Conservation (phyloP, 768 basidiomycete genomes). For the Russula sp. region DNA sequence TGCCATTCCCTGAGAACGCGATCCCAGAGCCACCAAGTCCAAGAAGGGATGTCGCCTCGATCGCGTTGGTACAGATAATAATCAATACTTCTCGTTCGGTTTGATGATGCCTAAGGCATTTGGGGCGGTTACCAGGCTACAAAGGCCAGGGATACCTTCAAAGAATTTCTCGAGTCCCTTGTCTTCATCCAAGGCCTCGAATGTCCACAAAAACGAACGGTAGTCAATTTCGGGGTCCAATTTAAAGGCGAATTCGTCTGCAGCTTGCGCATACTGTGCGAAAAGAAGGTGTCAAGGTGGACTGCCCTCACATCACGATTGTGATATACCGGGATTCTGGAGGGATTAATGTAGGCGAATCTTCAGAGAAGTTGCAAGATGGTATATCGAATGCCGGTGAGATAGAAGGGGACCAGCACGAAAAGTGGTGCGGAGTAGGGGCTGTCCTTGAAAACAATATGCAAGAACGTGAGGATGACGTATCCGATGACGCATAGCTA, state of each 20-base stretch:
- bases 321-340: too few relatives aligned
- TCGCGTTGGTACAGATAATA: neutral
- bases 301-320: too few relatives aligned
- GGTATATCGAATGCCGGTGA: neutral
- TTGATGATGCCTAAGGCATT: neutral
- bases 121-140: neutral
- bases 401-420: neutral
- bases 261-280: neutral
- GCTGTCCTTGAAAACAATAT: constrained; percentile 1
- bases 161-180: constrained; percentile 6
- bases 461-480: constrained; percentile 12
- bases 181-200: constrained; percentile 3
- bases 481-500: constrained; percentile 17
- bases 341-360: too few relatives aligned
- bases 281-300: neutral
- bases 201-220: neutral
- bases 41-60: neutral
- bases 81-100: neutral
- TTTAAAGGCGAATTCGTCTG: neutral
- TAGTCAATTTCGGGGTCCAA: neutral
- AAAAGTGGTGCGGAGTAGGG: constrained; percentile 10
- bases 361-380: neutral
- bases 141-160: constrained; percentile 6
- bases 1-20: constrained; percentile 10
- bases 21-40: neutral